These are phyloP conservation scores for Lactarius psammicola DNA, from an alignment of 768 basidiomycete species.

Conservation along the genomic window DNA sequence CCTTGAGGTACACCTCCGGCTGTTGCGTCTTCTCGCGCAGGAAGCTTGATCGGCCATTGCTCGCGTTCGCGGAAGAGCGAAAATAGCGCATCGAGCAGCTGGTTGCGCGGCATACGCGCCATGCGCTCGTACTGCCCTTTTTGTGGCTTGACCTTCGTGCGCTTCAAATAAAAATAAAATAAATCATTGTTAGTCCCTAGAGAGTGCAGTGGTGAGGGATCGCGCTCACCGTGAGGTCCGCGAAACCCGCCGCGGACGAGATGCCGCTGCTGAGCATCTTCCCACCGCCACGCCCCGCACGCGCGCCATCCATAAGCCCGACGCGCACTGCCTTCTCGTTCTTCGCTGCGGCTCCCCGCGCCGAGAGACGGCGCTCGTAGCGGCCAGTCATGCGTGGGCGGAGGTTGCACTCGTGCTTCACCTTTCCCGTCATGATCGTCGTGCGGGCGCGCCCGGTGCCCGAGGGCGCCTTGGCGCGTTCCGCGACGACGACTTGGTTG, in stretches of 20 bases:
- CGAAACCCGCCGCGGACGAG: constrained; percentile 58
- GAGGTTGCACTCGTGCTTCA: constrained; percentile 79
- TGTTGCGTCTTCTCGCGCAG: constrained; percentile 81
- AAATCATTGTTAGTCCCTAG: no score
- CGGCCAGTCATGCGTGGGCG: constrained; percentile 64
- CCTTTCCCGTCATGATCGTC: constrained; percentile 73
- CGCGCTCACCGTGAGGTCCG: constrained; percentile 60
- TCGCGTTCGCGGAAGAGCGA: constrained; percentile 69
- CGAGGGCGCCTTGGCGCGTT: constrained; percentile 66
- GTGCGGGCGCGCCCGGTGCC: constrained; percentile 59
- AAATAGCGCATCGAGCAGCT: constrained; percentile 84
- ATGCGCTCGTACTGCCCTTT: constrained; percentile 82
- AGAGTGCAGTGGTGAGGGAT: no score
- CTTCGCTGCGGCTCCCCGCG: constrained; percentile 63
- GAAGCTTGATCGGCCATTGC: constrained; percentile 78
- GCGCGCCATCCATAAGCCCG: constrained; percentile 69
- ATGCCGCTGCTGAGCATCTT: constrained; percentile 79
- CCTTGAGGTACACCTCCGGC: constrained; percentile 84
- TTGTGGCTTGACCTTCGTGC: constrained; percentile 61
- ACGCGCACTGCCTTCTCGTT: constrained; percentile 68
- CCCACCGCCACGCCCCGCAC: constrained; percentile 69
- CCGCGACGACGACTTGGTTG: constrained; percentile 83
- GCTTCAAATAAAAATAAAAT: neutral
- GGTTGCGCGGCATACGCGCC: constrained; percentile 88
- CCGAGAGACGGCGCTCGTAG: constrained; percentile 72